These are phyloP conservation scores for Podospora pseudoanserina DNA, from an alignment of 495 filamentous ascomycete species.

Conservation along the genomic window DNA sequence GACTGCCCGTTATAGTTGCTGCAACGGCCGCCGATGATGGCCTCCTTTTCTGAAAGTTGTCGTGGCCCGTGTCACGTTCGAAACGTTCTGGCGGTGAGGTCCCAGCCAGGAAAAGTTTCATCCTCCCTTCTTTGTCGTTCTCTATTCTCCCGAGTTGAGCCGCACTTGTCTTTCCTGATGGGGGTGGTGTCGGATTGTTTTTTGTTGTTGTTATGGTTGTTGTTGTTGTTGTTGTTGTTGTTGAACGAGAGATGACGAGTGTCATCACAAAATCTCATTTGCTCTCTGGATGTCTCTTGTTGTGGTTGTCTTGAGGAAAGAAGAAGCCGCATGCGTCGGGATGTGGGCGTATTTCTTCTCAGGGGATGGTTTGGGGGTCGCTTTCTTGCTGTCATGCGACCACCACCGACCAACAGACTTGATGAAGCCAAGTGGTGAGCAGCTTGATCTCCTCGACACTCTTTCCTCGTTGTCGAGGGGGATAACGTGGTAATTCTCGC, in stretches of 20 bases:
- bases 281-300: slow-evolving; percentile 34
- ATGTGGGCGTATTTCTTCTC: slow-evolving; percentile 35
- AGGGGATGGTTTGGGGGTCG: not conserved
- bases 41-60: not conserved
- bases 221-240: too few species aligned
- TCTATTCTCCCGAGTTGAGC: slow-evolving; percentile 1
- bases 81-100: not conserved
- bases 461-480: slow-evolving; percentile 9
- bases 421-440: slow-evolving; percentile 23
- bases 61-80: not conserved
- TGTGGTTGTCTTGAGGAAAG: slow-evolving; percentile 43
- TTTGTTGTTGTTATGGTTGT: not conserved
- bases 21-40: slow-evolving; percentile 5
- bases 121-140: not conserved
- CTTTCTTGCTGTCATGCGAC: slow-evolving; percentile 5
- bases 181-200: not conserved
- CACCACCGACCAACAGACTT: slow-evolving; percentile 18
- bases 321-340: slow-evolving; percentile 40
- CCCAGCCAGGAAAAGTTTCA: not conserved
- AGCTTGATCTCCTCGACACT: not conserved
- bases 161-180: not conserved
- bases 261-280: slow-evolving; percentile 34
- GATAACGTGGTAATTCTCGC: not conserved
- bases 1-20: slow-evolving; percentile 13
- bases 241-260: not conserved